Evolutionary conservation across 164 flowering plant species (phyloP), one percentile per base, ranked within the genome.

Genomic region (Santalum album): DNA sequence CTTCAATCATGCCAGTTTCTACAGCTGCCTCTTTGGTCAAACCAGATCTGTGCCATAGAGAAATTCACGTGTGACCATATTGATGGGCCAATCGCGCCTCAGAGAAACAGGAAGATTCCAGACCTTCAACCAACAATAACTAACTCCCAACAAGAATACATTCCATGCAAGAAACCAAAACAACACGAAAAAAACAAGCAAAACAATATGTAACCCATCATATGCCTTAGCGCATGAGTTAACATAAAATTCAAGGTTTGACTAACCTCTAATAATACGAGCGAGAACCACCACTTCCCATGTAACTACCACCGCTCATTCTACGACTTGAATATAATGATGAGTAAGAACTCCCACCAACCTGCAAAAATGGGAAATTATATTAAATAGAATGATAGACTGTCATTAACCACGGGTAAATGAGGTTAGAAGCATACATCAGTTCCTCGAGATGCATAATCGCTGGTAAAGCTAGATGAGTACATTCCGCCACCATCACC

Each of bases 191-290:
- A 29, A 38, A 38, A 11, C 16, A 12, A 14, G 7, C 51, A 39
- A 32, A 42, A 18, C 22, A 42, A 9, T 17, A 45, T 2, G 25
- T 24, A 25, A 45, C 23, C 27, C 46, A 49, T 26, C 40, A 46
- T 11, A 23, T 27, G 7, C 42, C 19, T 45, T 2, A 53, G 20
- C 42, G 1, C 1, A 34, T 16, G 25, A 17, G 0, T 11, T 38
- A 16, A 40, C 22, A 7, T 10, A 2, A 9, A 20, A 45, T 21
- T 20, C 9, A 1, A 19, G 2, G 27, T 12, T 17, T 25, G 12
- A 63, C 67, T 54, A 67, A 87, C 94, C 87, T 86, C 74, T 21
- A 91, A 51, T 91, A 88, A 65, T 91, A 87, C 16, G 96, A 84
- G 22, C 82, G 72, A 49, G 80, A 67, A 53, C 83, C 69, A 60